Conservation (phyloP, 1,284 basidiomycete genomes). For the Earliella scabrosa region DNA sequence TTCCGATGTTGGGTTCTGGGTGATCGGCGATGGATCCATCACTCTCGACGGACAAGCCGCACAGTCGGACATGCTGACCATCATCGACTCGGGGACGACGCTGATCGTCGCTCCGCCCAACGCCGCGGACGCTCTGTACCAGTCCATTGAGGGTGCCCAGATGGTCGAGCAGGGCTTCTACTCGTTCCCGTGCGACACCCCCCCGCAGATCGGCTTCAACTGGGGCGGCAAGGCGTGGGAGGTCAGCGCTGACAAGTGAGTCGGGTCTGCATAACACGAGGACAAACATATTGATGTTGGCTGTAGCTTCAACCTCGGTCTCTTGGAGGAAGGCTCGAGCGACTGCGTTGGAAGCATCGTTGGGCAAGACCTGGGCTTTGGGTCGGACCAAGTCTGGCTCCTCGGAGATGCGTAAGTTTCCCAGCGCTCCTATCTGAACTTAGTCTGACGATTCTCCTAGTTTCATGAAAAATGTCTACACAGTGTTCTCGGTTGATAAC, state of each 20-base stretch:
- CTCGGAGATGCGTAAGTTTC: conserved; percentile 32
- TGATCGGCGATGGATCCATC: conserved; percentile 41
- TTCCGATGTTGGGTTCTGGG: conserved; percentile 41
- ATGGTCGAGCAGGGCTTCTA: conserved; percentile 42
- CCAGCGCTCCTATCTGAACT: background rate
- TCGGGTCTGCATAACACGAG: background rate
- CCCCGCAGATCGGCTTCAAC: conserved; percentile 42
- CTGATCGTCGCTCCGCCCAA: conserved; percentile 51
- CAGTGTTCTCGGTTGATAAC: conserved; percentile 25
- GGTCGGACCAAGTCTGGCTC: conserved; percentile 28
- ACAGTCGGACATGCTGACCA: conserved; percentile 30
- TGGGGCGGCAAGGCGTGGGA: conserved; percentile 47
- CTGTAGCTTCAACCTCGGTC: conserved; percentile 32
- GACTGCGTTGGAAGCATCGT: conserved; percentile 27
- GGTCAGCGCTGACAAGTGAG: conserved; percentile 35
- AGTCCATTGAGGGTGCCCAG: conserved; percentile 43
- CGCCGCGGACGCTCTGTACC: conserved; percentile 48
- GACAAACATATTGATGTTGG: background rate
- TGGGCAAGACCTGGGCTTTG: conserved; percentile 20
- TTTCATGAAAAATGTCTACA: conserved; percentile 32
- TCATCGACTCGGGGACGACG: conserved; percentile 54
- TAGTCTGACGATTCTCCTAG: conserved; percentile 1
- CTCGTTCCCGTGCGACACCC: conserved; percentile 43
- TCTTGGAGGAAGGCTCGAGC: conserved; percentile 7
- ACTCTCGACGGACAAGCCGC: conserved; percentile 33